Percentiles rank a stretch among this genome's conserved stretches.
Conservation (phyloP, 2,329 filamentous ascomycete genomes). For the Samsoniella hepiali region DNA sequence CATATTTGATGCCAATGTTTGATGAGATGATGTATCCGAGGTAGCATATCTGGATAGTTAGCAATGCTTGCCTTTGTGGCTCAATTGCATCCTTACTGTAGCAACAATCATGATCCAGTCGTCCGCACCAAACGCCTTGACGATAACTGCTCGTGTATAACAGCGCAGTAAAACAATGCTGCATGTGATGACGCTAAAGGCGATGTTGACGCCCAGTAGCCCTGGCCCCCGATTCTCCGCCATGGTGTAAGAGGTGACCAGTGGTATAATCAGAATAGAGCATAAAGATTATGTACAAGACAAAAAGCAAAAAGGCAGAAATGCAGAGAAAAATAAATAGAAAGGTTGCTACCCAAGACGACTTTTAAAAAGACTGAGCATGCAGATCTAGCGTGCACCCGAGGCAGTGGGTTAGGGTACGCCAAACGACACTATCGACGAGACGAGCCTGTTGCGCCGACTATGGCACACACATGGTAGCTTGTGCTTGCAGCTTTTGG, state of each 20-base stretch:
- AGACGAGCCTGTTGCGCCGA: not conserved
- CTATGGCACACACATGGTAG: not conserved
- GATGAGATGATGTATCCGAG: constrained; percentile 34
- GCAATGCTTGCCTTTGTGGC: not conserved
- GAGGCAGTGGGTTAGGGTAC: not conserved
- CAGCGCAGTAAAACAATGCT: constrained; percentile 23
- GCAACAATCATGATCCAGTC: constrained; percentile 39
- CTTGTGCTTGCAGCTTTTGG: not conserved
- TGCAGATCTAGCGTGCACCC: not conserved
- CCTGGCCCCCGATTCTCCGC: constrained; percentile 27
- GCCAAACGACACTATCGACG: not conserved
- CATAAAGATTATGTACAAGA: not conserved
- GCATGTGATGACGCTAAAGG: constrained; percentile 23
- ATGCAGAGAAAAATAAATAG: not conserved
- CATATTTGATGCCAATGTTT: constrained; percentile 36
- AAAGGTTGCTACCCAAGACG: not conserved
- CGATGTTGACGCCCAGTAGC: constrained; percentile 28
- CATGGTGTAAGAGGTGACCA: not conserved
- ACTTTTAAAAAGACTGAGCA: not conserved
- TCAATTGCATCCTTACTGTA: constrained; percentile 26
- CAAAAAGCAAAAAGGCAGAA: not conserved
- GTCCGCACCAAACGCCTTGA: constrained; percentile 39
- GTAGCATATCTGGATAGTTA: constrained; percentile 32
- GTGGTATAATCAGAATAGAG: not conserved
- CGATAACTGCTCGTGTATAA: constrained; percentile 25